A percentile compares a stretch with the other conserved stretches of the same genome.
These are phyloP conservation scores for Alternaria hordeiaustralica DNA, from an alignment of 2,329 filamentous ascomycete genomes.

Conservation along the genomic window DNA sequence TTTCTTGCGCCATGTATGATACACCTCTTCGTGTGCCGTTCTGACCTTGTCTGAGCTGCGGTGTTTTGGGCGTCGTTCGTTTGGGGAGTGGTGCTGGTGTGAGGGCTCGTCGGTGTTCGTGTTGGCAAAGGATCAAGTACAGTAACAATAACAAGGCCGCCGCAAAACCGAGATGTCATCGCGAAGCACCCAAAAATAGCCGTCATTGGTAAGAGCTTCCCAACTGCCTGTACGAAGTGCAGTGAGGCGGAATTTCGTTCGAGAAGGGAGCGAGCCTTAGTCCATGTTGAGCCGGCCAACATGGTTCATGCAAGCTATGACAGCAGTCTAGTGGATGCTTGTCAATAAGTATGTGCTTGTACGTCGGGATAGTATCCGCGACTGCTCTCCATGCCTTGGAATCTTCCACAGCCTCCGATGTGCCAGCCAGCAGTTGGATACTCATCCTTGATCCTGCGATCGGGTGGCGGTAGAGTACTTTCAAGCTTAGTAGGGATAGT, in stretches of 20 bases:
- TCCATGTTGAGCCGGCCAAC: conserved; percentile 20
- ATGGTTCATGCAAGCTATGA: conserved; percentile 15
- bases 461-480: conserved; percentile 38
- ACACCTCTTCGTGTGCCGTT: conserved; percentile 16
- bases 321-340: not conserved
- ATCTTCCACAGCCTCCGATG: conserved; percentile 51
- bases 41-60: conserved; percentile 21
- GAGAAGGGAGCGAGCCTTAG: not conserved
- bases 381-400: conserved; percentile 55
- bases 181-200: conserved; percentile 2
- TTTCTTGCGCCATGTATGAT: conserved; percentile 20
- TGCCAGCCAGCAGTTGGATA: conserved; percentile 47
- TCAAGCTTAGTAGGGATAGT: conserved; percentile 44
- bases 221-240: not conserved
- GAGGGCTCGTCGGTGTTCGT: conserved; percentile 12
- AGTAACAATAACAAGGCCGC: conserved; percentile 20
- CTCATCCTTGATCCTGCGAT: conserved; percentile 53
- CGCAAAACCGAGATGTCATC: conserved; percentile 4
- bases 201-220: not conserved
- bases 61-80: conserved; percentile 34
- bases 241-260: conserved; percentile 1
- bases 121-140: conserved; percentile 25
- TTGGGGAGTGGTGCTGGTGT: conserved; percentile 6
- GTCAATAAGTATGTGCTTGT: conserved; percentile 49
- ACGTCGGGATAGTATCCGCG: conserved; percentile 57